These are phyloP conservation scores for Fonsecaea pedrosoi DNA, from an alignment of 2,329 filamentous ascomycete species.

Conservation along the genomic window DNA sequence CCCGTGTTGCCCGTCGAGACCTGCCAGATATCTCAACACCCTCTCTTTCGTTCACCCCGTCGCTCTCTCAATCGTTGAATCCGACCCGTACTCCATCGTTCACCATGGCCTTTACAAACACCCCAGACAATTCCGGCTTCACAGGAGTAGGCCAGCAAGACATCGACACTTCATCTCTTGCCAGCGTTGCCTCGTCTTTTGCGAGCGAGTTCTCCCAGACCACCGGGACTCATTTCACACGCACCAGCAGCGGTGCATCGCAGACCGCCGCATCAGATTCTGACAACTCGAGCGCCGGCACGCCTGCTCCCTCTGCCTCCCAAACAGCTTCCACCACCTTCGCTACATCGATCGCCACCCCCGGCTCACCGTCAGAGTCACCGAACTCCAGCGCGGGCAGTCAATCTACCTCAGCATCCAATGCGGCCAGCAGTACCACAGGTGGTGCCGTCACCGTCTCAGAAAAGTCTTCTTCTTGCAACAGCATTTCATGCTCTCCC, in stretches of 20 bases:
- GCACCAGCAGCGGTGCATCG: slow-evolving; percentile 8
- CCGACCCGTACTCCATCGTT: slow-evolving; percentile 16
- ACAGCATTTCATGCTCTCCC: slow-evolving; percentile 37
- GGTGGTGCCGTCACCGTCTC: slow-evolving; percentile 31
- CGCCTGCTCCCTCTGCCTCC: slow-evolving; percentile 4
- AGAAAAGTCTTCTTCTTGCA: slow-evolving; percentile 25
- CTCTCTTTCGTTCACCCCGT: slow-evolving; percentile 21
- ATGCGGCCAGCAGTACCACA: slow-evolving; percentile 31
- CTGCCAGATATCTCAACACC: slow-evolving; percentile 8
- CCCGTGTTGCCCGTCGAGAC: slow-evolving; percentile 32
- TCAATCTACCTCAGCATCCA: slow-evolving; percentile 25
- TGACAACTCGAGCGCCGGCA: slow-evolving; percentile 4
- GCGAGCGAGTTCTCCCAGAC: slow-evolving; percentile 23
- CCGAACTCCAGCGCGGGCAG: slow-evolving; percentile 8
- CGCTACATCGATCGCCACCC: slow-evolving; percentile 18
- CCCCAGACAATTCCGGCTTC: slow-evolving; percentile 24
- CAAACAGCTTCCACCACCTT: slow-evolving; percentile 28
- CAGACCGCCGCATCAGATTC: background rate
- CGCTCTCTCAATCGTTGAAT: slow-evolving; percentile 15
- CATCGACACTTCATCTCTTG: slow-evolving; percentile 19
- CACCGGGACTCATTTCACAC: background rate
- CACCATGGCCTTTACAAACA: slow-evolving; percentile 20
- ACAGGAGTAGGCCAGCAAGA: slow-evolving; percentile 13
- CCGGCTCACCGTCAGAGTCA: background rate
- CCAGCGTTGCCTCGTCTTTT: slow-evolving; percentile 23